phyloP scores from a whole-genome alignment of 2,329 filamentous ascomycete species.

The Biscogniauxia sp. region DNA sequence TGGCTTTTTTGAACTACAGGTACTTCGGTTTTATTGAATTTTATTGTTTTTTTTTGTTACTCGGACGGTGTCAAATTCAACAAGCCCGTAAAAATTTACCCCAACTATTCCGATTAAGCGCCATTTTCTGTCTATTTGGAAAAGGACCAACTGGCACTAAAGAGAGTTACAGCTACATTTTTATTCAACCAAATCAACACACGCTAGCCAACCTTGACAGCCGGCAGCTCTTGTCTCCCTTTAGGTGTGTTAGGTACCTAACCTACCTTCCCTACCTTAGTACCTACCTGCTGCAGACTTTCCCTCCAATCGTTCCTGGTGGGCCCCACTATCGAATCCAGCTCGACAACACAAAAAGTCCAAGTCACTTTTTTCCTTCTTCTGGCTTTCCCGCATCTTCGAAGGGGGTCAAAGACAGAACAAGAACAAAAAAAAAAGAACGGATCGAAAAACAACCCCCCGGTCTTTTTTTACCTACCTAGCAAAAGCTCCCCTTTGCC shows the following conservation, averaged over 20 bases:
- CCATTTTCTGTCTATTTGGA: slow-evolving; percentile 1
- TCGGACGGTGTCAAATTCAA: slow-evolving; percentile 26
- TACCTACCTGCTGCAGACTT: not conserved
- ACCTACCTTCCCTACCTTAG: not conserved
- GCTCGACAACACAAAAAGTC: slow-evolving; percentile 2
- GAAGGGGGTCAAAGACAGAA: not conserved
- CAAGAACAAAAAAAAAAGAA: not conserved
- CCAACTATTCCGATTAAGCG: slow-evolving; percentile 31
- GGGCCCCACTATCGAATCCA: slow-evolving; percentile 2
- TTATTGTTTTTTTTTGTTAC: slow-evolving; percentile 2
- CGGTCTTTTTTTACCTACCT: not conserved
- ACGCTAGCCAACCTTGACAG: not conserved
- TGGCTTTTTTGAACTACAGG: not conserved
- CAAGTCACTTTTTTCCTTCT: slow-evolving; percentile 1
- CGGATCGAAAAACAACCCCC: not conserved
- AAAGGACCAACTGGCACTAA: not conserved
- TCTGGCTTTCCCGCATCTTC: not conserved
- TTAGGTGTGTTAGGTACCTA: not conserved
- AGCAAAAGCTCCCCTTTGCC: slow-evolving; percentile 1
- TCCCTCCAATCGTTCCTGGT: slow-evolving; percentile 7
- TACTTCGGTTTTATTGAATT: not conserved
- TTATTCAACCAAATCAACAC: not conserved
- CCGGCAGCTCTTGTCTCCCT: not conserved
- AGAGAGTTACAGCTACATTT: not conserved
- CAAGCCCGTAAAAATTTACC: slow-evolving; percentile 31